Conservation (phyloP, 345 rosid genomes). For the Citrus reticulata region DNA sequence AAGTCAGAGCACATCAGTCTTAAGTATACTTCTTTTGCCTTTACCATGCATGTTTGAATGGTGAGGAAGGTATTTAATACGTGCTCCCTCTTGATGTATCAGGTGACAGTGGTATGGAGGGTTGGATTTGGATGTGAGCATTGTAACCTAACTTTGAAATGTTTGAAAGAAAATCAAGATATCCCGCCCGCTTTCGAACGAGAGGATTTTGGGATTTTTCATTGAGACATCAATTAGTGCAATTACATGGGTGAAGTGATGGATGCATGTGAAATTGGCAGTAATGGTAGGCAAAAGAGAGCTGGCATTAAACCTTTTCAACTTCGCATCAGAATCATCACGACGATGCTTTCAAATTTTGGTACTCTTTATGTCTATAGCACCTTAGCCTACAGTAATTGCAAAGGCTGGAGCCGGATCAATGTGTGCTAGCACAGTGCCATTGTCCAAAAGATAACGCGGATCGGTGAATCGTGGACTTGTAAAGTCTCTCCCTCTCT, state of each 20-base stretch:
- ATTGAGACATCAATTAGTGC: slow-evolving; percentile 20
- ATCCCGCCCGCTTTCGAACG: not conserved
- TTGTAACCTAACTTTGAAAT: not conserved
- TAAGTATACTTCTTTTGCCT: no score
- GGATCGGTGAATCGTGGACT: not conserved
- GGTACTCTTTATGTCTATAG: not conserved
- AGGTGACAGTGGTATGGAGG: not conserved
- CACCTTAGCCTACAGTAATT: not conserved
- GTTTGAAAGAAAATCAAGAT: not conserved
- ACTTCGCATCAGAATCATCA: not conserved
- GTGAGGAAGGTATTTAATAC: slow-evolving; percentile 5
- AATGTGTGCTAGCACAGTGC: not conserved
- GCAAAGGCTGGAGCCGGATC: not conserved
- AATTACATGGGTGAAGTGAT: slow-evolving; percentile 18
- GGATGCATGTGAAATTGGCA: slow-evolving; percentile 20
- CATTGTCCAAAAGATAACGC: not conserved
- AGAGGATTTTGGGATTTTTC: not conserved
- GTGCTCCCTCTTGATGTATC: not conserved
- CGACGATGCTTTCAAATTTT: not conserved
- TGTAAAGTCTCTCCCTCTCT: not conserved
- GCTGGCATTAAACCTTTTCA: not conserved
- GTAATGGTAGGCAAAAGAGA: not conserved
- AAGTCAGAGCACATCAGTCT: no score
- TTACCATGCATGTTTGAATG: no score
- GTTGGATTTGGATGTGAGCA: slow-evolving; percentile 1